Percentiles rank a stretch among this genome's conserved stretches.
These are phyloP conservation scores for Asterophora parasitica DNA, from an alignment of 768 basidiomycete species.

Conservation along the genomic window DNA sequence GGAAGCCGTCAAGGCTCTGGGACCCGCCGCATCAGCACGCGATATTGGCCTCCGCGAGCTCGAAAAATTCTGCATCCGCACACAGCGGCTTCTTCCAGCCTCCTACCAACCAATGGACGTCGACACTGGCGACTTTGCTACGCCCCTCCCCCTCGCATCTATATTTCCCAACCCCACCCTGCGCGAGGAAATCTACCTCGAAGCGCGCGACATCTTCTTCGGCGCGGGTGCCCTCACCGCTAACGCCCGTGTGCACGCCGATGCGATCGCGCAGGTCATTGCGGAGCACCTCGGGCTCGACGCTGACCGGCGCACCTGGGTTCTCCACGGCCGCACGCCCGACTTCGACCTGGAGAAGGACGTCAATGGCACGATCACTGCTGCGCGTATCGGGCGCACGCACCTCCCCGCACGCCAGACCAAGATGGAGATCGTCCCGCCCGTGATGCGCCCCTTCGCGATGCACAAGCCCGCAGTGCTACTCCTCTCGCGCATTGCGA, in stretches of 20 bases:
- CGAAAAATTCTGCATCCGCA: conserved; percentile 76
- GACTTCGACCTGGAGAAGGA: conserved; percentile 66
- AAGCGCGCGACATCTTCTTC: conserved; percentile 90
- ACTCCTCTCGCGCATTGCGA: conserved; percentile 77
- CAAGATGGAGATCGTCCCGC: conserved; percentile 30
- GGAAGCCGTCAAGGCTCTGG: conserved; percentile 51
- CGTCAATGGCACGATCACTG: conserved; percentile 52
- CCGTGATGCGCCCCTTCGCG: conserved; percentile 64
- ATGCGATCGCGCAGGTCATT: conserved; percentile 47
- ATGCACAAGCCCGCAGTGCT: conserved; percentile 81
- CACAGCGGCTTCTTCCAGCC: conserved; percentile 56
- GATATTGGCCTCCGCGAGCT: conserved; percentile 75
- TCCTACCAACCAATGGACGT: conserved; percentile 41
- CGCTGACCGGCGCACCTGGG: conserved; percentile 64
- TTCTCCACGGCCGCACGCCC: conserved; percentile 61
- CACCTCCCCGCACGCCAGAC: conserved; percentile 43
- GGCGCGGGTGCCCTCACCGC: conserved; percentile 58
- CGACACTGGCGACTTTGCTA: conserved; percentile 21
- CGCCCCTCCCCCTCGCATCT: conserved; percentile 28
- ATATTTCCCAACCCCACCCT: conserved; percentile 68
- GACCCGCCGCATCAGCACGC: conserved; percentile 46
- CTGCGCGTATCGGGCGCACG: conserved; percentile 61
- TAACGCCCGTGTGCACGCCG: conserved; percentile 44
- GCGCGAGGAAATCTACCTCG: conserved; percentile 85
- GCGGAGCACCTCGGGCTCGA: conserved; percentile 65